These are phyloP conservation scores for Ophiostoma piceae DNA, from an alignment of 2,329 filamentous ascomycete species.

Conservation along the genomic window DNA sequence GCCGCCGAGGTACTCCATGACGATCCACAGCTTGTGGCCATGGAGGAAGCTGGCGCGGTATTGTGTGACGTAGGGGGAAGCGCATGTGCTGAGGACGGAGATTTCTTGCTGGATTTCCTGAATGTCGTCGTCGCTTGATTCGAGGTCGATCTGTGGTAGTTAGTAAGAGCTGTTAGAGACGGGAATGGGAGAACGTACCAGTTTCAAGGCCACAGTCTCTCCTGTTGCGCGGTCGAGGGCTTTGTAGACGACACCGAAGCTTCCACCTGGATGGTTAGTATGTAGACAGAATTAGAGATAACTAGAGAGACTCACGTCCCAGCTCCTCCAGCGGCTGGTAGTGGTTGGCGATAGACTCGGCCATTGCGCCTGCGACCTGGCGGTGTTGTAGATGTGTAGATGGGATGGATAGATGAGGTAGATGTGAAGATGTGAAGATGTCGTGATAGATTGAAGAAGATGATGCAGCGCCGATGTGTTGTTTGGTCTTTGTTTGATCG, in stretches of 20 bases:
- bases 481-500: background rate
- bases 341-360: conserved; percentile 68
- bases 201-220: conserved; percentile 93
- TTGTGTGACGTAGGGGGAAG: conserved; percentile 87
- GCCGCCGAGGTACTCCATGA: conserved; percentile 96
- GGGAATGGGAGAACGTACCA: conserved; percentile 56
- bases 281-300: background rate
- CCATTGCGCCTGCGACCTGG: conserved; percentile 37
- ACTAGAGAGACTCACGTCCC: conserved; percentile 57
- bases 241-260: conserved; percentile 96
- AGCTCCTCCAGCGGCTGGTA: conserved; percentile 96
- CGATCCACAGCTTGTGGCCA: conserved; percentile 96
- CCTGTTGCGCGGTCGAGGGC: conserved; percentile 87
- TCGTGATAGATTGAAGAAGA: background rate
- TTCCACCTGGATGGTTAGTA: conserved; percentile 59
- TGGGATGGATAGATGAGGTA: background rate
- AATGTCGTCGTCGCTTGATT: conserved; percentile 97
- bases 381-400: background rate
- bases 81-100: conserved; percentile 87
- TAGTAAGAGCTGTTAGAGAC: background rate
- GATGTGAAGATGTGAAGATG: background rate
- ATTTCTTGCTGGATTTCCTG: conserved; percentile 98
- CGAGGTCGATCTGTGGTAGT: conserved; percentile 79
- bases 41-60: conserved; percentile 96
- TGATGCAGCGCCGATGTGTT: background rate